Evolutionary conservation across 1,139 yeast genomes (phyloP), one percentile per base, ranked within the genome.

Genomic region (Entelexis sorbosivorans): DNA sequence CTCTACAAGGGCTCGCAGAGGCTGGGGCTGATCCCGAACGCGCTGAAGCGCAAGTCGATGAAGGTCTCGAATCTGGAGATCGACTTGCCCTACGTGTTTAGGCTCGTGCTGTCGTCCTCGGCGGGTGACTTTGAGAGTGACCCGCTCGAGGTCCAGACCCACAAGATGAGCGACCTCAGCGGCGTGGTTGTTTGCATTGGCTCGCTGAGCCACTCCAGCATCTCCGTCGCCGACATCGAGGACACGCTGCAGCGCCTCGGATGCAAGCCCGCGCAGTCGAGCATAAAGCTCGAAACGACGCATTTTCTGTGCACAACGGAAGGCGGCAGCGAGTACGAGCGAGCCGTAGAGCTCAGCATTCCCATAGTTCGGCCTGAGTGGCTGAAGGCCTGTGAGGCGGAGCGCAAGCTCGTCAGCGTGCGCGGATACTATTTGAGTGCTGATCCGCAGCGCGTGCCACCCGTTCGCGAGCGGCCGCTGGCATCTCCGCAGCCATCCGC

Each of bases 281-380:
- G 74, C 50, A 93, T 91, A 52, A 77, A 77, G 59, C 85, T 89
- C 50, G 97, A 91, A 62, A 91, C 99, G 1, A 91, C 99, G 1
- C 98, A 93, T 66, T 91, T 82, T 62, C 74, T 91, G 16, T 83
- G 96, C 60, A 84, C 95, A 1, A 82, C 79, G 52, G 79, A 77
- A 26, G 73, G 75, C 49, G 79, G 78, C 2, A 68, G 76, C 2
- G 87, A 83, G 63, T 86, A 73, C 70, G 72, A 80, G 58, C 82
- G 81, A 64, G 98, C 98, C 1, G 75, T 77, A 56, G 89, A 83
- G 54, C 77, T 81, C 73, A 91, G 89, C 64, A 88, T 91, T 53
- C 99, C 99, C 3, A 78, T 91, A 42, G 91, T 91, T 28, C 77
- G 96, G 65, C 98, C 98, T 0, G 97, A 91, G 65, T 91, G 97